Evolutionary conservation across 2,329 filamentous ascomycete genomes (phyloP), one percentile per base, ranked within the genome.

Genomic region (Trichoderma citrinoviride): DNA sequence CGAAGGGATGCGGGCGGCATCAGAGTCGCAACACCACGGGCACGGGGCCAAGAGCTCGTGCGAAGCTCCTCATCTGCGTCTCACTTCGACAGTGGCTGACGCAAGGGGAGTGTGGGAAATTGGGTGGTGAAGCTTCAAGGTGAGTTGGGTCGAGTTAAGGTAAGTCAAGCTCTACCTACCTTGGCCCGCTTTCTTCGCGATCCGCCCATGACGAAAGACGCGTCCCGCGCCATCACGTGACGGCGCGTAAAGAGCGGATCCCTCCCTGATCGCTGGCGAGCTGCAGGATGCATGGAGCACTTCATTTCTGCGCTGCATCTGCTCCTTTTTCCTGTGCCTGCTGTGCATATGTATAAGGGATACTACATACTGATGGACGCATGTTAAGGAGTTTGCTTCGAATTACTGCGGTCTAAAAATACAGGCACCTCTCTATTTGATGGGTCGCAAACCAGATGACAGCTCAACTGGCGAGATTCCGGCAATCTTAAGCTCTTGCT

Each of bases 181-280:
- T 8, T 37, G 14, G 33, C 33, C 33, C 33, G 33, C 33, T 37
- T 53, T 40, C 27, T 49, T 49, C 61, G 49, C 37, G 58, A 44
- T 60, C 56, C 40, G 44, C 21, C 23, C 47, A 53, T 33, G 47
- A 52, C 50, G 33, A 54, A 65, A 69, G 71, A 73, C 73, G 72
- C 76, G 76, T 68, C 57, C 66, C 76, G 70, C 75, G 72, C 10
- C 5, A 2, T 69, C 77, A 78, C 77, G 76, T 78, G 77, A 69
- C 14, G 14, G 15, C 75, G 74, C 72, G 75, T 77, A 74, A 71
- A 78, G 70, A 72, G 71, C 43, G 43, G 37, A 53, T 2, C 33
- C 12, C 33, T 37, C 33, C 33, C 33, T 37, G 33, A 37, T 33
- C 49, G 43, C 58, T 21, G 25, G 49, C 25, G 52, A 56, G 53